Evolutionary conservation across 192 early-diverging fungal genomes (phyloP), one percentile per base, ranked within the genome.

Genomic region (Entomortierella beljakovae): DNA sequence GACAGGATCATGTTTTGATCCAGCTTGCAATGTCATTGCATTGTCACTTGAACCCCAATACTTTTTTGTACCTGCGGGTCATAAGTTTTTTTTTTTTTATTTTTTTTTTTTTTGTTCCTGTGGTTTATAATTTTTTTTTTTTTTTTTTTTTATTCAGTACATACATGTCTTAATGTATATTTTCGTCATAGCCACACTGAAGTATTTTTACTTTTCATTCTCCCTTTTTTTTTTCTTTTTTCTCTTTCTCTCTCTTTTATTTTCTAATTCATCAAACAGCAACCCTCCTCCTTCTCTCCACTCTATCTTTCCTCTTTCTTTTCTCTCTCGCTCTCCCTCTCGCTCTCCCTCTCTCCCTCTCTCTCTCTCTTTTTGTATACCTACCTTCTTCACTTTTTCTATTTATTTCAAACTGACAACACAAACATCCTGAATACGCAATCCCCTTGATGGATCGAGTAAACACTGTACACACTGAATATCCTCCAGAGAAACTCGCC

Each of bases 361-460:
- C 23, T 18, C 42, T 43, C 8, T 11, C 18, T 18, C 29, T 15
- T 9, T 3, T 49, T 23, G 7, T 23, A 46, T 23, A 2, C 15
- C 61, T 23, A 18, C 61, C 33, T 33, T 38, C 22, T 64, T 48
- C 62, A 11, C 60, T 28, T 40, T 13, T 37, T n/a, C 37, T 22
- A 20, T 33, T 46, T 26, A 22, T 6, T 15, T 61, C 38, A 61
- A 23, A 38, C 6, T 13, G 6, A 38, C 37, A 46, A 15, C 43
- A 46, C 43, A 46, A 46, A 16, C 5, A 15, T 11, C 5, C 5
- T n/a, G n/a, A n/a, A n/a, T n/a, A n/a, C n/a, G n/a, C n/a, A n/a
- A n/a, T n/a, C n/a, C n/a, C n/a, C n/a, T n/a, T n/a, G 20, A 46
- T 46, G 43, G 15, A 16, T 46, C 43, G 43, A 11, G 5, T 16